Conservation (phyloP, 805 yeast species). For the Teunomyces funiuensis region DNA sequence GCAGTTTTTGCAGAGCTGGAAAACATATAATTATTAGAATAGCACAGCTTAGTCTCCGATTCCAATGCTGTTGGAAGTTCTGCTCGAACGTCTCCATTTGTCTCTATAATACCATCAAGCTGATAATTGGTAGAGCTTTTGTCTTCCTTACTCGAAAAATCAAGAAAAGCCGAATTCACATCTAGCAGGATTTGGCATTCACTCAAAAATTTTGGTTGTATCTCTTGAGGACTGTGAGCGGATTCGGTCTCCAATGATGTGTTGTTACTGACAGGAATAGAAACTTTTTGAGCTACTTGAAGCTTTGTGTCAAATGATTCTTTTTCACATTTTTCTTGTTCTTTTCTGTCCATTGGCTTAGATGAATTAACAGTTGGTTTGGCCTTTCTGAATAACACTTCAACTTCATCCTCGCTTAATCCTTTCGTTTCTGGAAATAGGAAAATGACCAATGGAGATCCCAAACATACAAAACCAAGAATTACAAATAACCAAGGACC, state of each 20-base stretch:
- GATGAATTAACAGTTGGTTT: too few relatives aligned
- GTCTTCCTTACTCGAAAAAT: neutral
- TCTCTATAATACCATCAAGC: neutral
- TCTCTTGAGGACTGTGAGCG: neutral
- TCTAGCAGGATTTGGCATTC: neutral
- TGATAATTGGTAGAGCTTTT: neutral
- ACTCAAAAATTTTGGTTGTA: neutral
- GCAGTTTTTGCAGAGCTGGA: neutral
- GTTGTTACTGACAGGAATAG: neutral
- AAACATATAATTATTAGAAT: too few relatives aligned
- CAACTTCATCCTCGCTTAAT: constrained; percentile 22
- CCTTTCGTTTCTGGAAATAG: constrained; percentile 48
- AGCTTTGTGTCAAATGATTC: neutral
- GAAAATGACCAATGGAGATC: constrained; percentile 28
- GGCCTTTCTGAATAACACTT: constrained; percentile 10
- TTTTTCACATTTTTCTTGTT: neutral
- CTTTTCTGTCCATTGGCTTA: too few relatives aligned
- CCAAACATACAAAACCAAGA: constrained; percentile 33
- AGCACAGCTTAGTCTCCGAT: neutral
- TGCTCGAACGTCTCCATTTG: neutral
- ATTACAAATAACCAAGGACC: constrained; percentile 43
- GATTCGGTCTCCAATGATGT: neutral
- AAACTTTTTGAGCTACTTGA: neutral
- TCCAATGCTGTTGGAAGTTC: neutral
- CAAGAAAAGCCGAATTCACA: neutral